phyloP scores from a whole-genome alignment of 495 filamentous ascomycete genomes.

The Neurospora sublineolata region DNA sequence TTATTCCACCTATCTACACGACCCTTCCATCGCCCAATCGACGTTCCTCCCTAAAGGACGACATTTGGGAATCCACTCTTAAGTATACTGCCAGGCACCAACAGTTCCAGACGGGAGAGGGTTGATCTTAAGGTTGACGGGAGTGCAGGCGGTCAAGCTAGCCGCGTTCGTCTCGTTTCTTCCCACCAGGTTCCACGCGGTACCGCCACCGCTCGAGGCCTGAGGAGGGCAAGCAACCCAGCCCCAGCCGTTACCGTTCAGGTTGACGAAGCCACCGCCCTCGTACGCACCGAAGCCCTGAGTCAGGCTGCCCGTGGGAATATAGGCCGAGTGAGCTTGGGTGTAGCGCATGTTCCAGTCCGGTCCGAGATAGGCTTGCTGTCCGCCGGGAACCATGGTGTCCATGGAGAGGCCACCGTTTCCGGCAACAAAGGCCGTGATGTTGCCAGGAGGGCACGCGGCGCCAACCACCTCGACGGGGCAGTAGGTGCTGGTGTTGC shows the following conservation, averaged over 20 bases:
- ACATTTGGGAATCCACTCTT: not conserved
- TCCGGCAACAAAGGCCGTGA: constrained; percentile 13
- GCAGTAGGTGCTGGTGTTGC: constrained; percentile 30
- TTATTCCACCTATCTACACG: not conserved
- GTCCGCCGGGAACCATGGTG: constrained; percentile 53
- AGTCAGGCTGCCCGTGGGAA: constrained; percentile 40
- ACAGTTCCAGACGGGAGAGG: constrained; percentile 4
- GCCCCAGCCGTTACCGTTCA: constrained; percentile 24
- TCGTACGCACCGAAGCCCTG: constrained; percentile 29
- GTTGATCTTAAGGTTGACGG: constrained; percentile 21
- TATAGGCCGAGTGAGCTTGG: constrained; percentile 45
- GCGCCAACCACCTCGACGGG: constrained; percentile 11
- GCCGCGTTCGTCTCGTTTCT: constrained; percentile 21
- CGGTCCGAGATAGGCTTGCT: constrained; percentile 48
- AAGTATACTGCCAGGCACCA: constrained; percentile 27
- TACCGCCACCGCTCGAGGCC: constrained; percentile 14
- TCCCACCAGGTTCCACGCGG: constrained; percentile 20
- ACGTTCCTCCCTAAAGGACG: not conserved
- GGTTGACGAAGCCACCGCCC: constrained; percentile 25
- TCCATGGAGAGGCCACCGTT: constrained; percentile 13
- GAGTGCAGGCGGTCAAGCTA: constrained; percentile 10
- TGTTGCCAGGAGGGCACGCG: constrained; percentile 19
- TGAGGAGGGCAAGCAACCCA: constrained; percentile 25
- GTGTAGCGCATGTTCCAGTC: constrained; percentile 49
- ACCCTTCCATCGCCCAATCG: not conserved